Conservation (phyloP, 257 asterid genomes). For the Fraxinus americana region DNA sequence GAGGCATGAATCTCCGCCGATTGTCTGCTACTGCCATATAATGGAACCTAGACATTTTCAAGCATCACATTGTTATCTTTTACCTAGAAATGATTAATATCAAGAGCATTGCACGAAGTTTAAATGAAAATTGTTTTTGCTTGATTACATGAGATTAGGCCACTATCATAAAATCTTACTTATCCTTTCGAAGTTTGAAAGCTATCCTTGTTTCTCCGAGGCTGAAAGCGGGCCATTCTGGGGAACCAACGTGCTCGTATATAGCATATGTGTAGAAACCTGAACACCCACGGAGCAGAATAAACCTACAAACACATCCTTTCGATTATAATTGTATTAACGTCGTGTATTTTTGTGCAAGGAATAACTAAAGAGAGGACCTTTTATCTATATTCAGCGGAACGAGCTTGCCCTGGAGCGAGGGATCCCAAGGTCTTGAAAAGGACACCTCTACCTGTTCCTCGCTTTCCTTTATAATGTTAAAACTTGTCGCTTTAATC, state of each 20-base stretch:
- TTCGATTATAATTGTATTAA: neutral
- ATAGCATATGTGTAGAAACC: conserved; percentile 82
- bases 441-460: conserved; percentile 60
- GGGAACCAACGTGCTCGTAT: conserved; percentile 62
- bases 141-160: no score
- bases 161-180: conserved; percentile 32
- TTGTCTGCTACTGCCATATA: conserved; percentile 80
- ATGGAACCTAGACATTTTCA: conserved; percentile 51
- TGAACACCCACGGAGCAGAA: conserved; percentile 67
- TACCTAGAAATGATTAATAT: neutral
- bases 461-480: conserved; percentile 47
- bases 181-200: conserved; percentile 79
- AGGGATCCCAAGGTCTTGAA: conserved; percentile 50
- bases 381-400: conserved; percentile 76
- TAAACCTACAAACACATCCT: conserved; percentile 44
- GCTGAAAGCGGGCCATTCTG: conserved; percentile 80
- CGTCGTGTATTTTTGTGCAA: neutral
- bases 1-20: conserved; percentile 70
- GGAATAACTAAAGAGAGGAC: conserved; percentile 21
- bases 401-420: conserved; percentile 33
- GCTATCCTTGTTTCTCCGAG: conserved; percentile 73
- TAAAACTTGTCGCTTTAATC: conserved; percentile 47
- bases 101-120: neutral
- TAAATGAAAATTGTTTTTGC: neutral
- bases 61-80: conserved; percentile 1